Conservation (phyloP, 768 basidiomycete species). For the Suillus subalutaceus region DNA sequence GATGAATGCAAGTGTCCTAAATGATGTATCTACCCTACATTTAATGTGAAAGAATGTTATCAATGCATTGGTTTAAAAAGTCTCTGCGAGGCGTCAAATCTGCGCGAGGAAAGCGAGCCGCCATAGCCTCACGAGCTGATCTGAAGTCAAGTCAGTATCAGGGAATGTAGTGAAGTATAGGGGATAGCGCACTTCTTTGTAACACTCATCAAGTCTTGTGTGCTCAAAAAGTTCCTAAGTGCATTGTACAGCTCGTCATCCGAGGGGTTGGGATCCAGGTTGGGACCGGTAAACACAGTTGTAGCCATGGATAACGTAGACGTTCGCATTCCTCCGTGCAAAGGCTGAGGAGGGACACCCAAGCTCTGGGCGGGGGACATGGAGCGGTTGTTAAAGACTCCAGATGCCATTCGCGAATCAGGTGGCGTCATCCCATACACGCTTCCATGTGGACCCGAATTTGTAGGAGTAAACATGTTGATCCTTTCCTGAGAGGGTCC, state of each 20-base stretch:
- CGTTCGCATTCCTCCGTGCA: constrained; percentile 39
- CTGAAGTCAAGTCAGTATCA: constrained; percentile 30
- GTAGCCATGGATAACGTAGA: constrained; percentile 68
- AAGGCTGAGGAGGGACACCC: constrained; percentile 33
- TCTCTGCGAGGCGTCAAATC: constrained; percentile 57
- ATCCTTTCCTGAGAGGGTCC: constrained; percentile 42
- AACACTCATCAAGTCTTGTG: constrained; percentile 73
- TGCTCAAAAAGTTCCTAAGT: constrained; percentile 58
- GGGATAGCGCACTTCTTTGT: constrained; percentile 58
- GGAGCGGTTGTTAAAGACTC: constrained; percentile 41
- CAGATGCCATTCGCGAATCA: constrained; percentile 49
- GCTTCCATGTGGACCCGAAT: constrained; percentile 38
- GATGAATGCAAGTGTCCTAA: constrained; percentile 5
- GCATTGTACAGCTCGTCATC: constrained; percentile 64
- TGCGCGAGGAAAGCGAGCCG: constrained; percentile 66
- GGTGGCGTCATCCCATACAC: constrained; percentile 44
- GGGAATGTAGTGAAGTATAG: neutral
- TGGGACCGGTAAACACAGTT: constrained; percentile 52
- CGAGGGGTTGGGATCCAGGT: constrained; percentile 54
- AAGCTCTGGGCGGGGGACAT: constrained; percentile 36
- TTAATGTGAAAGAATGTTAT: constrained; percentile 61
- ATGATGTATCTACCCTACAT: constrained; percentile 27
- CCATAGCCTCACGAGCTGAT: constrained; percentile 66
- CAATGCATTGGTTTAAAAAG: constrained; percentile 71
- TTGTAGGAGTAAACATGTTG: constrained; percentile 36